Base-by-base conservation (phyloP, 2,329 filamentous ascomycete species). In the Exophiala sideris region DNA sequence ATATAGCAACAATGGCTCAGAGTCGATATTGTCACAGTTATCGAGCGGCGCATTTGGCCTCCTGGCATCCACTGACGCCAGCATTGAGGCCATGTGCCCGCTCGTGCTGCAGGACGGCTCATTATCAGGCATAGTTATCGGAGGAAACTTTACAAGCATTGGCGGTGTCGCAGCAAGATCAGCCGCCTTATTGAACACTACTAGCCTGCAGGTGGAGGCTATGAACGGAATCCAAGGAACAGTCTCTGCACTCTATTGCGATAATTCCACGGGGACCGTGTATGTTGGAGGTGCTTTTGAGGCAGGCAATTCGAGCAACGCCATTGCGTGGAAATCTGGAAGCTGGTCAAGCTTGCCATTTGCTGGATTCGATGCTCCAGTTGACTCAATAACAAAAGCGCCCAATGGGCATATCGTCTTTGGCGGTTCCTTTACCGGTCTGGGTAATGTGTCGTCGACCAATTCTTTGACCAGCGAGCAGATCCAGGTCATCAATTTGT, bases 91-190 rank as follows among this genome's bases (percentile, higher is more conserved):
- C 60, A 94, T 99, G 88, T 99, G 94, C 74, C 76, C 86, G 16
- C 89, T 92, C 64, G 78, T 84, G 48, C 74, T 79, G 64, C 77
- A 79, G 53, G 80, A 89, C 70, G 87, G 88, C 60, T 80, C 78
- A 5, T 73, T 86, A 52, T 77, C 81, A n/a, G 86, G 87, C 38
- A 82, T 97, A 24, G 81, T 97, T 45, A 81, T 99, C 12, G 94
- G 88, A 52, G 94, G 94, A 45, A 97, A 97, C 74, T 99, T 99
- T 69, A 97, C 94, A 32, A 95, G 89, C 69, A 75, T 99, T 58
- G 89, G 86, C 55, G 85, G 85, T 54, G 79, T 86, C 52, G 76
- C 88, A 66, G 89, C 91, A 2, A 84, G 84, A 49, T 89, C 88
- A 41, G 83, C 95, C 52, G 94, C 91, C 20, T 70, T 95, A 44